Evolutionary conservation across 345 rosid species (phyloP).

Genomic region (Hevea brasiliensis): DNA sequence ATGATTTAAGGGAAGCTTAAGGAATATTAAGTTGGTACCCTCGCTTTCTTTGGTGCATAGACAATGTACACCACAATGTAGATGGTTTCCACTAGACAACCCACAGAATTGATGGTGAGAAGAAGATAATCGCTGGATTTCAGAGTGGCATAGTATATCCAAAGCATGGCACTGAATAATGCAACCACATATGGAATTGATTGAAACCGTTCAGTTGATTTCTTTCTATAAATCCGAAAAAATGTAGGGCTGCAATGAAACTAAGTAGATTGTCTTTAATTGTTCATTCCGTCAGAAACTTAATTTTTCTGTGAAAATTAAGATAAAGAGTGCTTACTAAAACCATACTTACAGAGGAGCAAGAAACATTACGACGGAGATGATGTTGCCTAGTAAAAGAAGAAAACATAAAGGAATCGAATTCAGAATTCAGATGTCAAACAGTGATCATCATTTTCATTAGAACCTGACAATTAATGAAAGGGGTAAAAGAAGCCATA

Average conservation of each 20-base stretch:
- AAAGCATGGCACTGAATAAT: conserved; percentile 61
- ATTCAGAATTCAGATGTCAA: too few relatives aligned
- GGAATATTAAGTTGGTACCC: conserved; percentile 33
- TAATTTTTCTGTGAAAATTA: too few relatives aligned
- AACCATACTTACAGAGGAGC: conserved; percentile 63
- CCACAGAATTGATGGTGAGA: conserved; percentile 61
- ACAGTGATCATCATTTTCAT: too few relatives aligned
- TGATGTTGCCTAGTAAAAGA: conserved; percentile 51
- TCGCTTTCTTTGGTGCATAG: conserved; percentile 58
- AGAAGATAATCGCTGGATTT: conserved; percentile 50
- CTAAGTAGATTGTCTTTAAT: neutral
- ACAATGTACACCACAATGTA: conserved; percentile 52
- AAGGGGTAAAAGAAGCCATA: too few relatives aligned
- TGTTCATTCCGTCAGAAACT: too few relatives aligned
- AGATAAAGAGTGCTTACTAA: too few relatives aligned
- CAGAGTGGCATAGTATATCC: conserved; percentile 60
- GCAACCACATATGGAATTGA: conserved; percentile 67
- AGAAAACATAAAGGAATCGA: too few relatives aligned
- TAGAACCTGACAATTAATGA: too few relatives aligned
- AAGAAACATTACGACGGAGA: conserved; percentile 57
- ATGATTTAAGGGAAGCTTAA: neutral
- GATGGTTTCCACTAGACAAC: conserved; percentile 50
- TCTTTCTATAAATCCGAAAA: conserved; percentile 51
- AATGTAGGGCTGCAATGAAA: conserved; percentile 64
- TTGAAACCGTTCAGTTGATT: conserved; percentile 70